Evolutionary conservation across 148 eudicot species (phyloP), one percentile per base, ranked within the genome.

Genomic region (Fagopyrum esculentum): DNA sequence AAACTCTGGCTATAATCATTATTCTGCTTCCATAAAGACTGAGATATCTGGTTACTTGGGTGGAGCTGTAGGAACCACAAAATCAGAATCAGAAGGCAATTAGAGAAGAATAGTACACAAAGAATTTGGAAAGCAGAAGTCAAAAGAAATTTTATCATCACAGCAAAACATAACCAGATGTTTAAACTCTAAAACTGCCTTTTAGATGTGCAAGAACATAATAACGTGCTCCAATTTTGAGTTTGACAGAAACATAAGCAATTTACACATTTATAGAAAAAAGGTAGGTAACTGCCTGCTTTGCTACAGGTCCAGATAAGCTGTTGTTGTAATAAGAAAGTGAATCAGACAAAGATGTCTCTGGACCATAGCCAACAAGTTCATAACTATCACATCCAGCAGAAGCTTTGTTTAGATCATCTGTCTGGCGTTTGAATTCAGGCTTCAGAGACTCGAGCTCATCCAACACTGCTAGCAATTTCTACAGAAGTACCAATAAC

Each of bases 371-470:
- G 45, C 80, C 82, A 80, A 78, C 84, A 80, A 68, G 71, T 79
- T 85, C 88, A 73, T 80, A 72, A 69, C 59, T 63, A 74, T 83
- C 84, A 69, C 71, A 57, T 70, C 82, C 78, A 50, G 59, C 56
- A 72, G 76, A 76, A 64, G 78, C 82, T 77, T 83, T 87, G 76
- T 83, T 82, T 66, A 84, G 78, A 77, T 90, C 86, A 88, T 87
- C 76, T 71, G 81, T 68, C 69, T 77, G 85, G 74, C 75, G 85
- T n/a, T 83, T 83, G 74, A 91, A 88, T 80, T 91, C 80, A 43
- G 98, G 96, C 84, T 94, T 87, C 83, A 94, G 81, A 68, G 87
- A 73, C 80, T 94, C 98, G 64, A 94, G 87, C 87, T 94, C 98
- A 80, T 89, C 86, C 19, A 94, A 19, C 69, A 92, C 96, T 55